Percentiles rank a stretch among this genome's conserved stretches.
These are phyloP conservation scores for Rhizomucor pusillus DNA, from an alignment of 371 early-diverging fungal species.

Conservation along the genomic window DNA sequence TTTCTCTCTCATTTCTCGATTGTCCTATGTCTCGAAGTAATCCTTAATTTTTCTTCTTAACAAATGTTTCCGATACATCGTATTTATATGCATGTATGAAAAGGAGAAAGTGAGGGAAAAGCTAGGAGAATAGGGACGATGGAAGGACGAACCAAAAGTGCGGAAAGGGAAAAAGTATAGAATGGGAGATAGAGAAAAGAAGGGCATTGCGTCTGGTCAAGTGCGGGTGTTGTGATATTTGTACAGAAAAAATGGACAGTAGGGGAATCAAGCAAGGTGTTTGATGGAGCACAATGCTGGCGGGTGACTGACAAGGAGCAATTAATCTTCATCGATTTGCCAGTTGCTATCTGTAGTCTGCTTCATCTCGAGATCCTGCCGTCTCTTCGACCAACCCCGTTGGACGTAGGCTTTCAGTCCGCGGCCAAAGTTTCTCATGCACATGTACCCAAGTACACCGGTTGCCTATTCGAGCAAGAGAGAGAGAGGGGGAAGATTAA, in stretches of 20 bases:
- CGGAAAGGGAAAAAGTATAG: no score
- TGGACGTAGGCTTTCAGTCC: conserved; percentile 40
- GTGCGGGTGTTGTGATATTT: not conserved
- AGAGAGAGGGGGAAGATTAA: not conserved
- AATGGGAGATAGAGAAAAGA: no score
- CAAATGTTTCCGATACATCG: not conserved
- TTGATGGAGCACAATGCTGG: no score
- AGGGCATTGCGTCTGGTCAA: no score
- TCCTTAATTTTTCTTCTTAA: not conserved
- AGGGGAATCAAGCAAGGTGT: no score
- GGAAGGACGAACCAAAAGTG: no score
- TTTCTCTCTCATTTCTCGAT: not conserved
- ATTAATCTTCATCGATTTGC: conserved; percentile 42
- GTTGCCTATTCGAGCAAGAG: conserved; percentile 7
- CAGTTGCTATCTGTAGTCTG: conserved; percentile 30
- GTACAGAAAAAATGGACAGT: no score
- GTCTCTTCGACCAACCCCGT: conserved; percentile 21
- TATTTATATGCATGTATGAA: not conserved
- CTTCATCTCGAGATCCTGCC: conserved; percentile 36
- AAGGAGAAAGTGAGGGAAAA: not conserved
- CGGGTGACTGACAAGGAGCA: not conserved
- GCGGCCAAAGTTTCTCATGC: conserved; percentile 30
- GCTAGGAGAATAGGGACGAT: not conserved
- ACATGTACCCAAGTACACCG: conserved; percentile 24
- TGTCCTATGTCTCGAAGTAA: conserved; percentile 1